Conservation (phyloP, 108 stramenopile species). For the Schizochytrium sp. region DNA sequence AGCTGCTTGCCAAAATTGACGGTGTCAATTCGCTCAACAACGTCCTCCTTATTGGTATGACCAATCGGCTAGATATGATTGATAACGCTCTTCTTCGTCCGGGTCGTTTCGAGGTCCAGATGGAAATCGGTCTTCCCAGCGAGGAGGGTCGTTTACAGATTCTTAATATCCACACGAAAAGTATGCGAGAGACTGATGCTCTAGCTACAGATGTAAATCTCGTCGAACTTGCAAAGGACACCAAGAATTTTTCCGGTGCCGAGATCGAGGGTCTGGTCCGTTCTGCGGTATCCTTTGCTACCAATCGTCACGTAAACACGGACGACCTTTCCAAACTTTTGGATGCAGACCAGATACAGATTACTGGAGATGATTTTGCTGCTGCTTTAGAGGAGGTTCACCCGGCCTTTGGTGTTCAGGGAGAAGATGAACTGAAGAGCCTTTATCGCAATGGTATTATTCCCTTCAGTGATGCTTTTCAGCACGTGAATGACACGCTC, state of each 20-base stretch:
- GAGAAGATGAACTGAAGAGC: slow-evolving; percentile 85
- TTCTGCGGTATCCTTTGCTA: slow-evolving; percentile 93
- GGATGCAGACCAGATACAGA: slow-evolving; percentile 80
- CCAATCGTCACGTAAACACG: slow-evolving; percentile 64
- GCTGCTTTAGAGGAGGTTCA: slow-evolving; percentile 90
- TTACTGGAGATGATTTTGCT: slow-evolving; percentile 75
- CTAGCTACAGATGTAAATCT: slow-evolving; percentile 87
- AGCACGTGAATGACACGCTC: slow-evolving; percentile 83
- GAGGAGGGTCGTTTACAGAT: slow-evolving; percentile 92
- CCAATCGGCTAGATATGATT: slow-evolving; percentile 99
- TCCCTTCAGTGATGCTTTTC: slow-evolving; percentile 89
- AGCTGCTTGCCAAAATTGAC: slow-evolving; percentile 98
- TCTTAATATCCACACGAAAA: slow-evolving; percentile 92
- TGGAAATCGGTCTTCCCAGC: slow-evolving; percentile 98
- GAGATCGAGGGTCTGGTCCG: slow-evolving; percentile 98
- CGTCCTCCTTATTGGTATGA: slow-evolving; percentile 99
- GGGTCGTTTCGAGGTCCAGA: slow-evolving; percentile 96
- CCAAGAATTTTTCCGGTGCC: slow-evolving; percentile 98
- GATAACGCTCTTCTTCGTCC: slow-evolving; percentile 98
- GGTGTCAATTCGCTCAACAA: slow-evolving; percentile 98
- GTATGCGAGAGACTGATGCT: slow-evolving; percentile 87
- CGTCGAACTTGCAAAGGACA: slow-evolving; percentile 84
- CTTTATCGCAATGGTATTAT: slow-evolving; percentile 94
- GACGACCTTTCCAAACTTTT: slow-evolving; percentile 81
- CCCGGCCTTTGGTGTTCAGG: slow-evolving; percentile 93